Evolutionary conservation across 2,329 filamentous ascomycete species (phyloP).

Genomic region (Alternaria alternata): DNA sequence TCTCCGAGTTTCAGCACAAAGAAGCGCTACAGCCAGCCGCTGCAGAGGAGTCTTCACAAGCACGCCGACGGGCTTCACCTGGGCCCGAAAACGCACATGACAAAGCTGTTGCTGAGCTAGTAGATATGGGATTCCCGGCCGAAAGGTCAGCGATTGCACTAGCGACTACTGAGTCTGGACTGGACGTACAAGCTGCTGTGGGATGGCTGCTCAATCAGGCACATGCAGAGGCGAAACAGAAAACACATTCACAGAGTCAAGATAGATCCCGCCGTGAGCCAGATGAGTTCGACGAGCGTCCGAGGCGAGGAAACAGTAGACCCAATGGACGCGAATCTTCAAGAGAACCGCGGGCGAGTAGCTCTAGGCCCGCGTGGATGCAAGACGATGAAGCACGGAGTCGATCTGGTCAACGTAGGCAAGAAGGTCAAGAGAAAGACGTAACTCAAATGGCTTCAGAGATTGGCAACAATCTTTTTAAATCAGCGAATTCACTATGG

Average conservation of each 20-base stretch:
- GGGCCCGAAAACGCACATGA: slow-evolving; percentile 66
- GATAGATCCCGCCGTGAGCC: slow-evolving; percentile 35
- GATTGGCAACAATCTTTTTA: slow-evolving; percentile 83
- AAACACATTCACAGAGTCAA: slow-evolving; percentile 56
- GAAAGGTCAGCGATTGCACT: slow-evolving; percentile 85
- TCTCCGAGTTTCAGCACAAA: slow-evolving; percentile 58
- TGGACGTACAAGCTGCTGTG: slow-evolving; percentile 85
- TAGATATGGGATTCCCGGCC: slow-evolving; percentile 92
- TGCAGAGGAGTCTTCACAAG: slow-evolving; percentile 14
- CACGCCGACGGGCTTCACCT: slow-evolving; percentile 28
- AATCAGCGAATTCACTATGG: slow-evolving; percentile 94
- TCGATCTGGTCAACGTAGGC: slow-evolving; percentile 56
- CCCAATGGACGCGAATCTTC: slow-evolving; percentile 43
- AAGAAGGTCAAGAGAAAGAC: slow-evolving; percentile 71
- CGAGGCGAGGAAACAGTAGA: slow-evolving; percentile 34
- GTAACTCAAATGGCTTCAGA: slow-evolving; percentile 82
- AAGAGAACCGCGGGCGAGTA: slow-evolving; percentile 43
- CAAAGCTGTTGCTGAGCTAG: slow-evolving; percentile 82
- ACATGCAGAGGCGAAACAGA: slow-evolving; percentile 81
- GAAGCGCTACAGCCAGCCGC: slow-evolving; percentile 25
- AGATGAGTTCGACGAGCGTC: slow-evolving; percentile 36
- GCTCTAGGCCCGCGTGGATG: slow-evolving; percentile 68
- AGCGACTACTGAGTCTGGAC: slow-evolving; percentile 77
- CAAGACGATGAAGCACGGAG: slow-evolving; percentile 63
- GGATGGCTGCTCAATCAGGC: slow-evolving; percentile 91